Evolutionary conservation across 192 early-diverging fungal species (phyloP), one percentile per base, ranked within the genome.

Genomic region (Podila horticola): DNA sequence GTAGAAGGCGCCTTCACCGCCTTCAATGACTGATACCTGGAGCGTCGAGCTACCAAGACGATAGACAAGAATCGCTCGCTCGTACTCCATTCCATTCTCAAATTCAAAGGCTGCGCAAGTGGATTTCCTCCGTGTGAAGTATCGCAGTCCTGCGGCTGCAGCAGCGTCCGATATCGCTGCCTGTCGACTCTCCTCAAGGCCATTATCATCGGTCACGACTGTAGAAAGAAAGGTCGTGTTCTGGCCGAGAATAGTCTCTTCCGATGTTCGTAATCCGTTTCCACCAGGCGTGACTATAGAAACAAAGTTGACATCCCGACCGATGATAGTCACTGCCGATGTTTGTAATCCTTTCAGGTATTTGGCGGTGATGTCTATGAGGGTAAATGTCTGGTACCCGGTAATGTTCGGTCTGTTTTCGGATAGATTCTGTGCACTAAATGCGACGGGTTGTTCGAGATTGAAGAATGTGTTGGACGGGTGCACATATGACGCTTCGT

Each of bases 41-140:
- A 94, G 93, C 77, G 92, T 89, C 83, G 92, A 93, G 75, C 91
- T 92, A 58, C 94, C 93, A 50, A 95, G 84, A 76, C 93, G 93
- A 74, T 89, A 95, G 57, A 95, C 91, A 60, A 95, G 89, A 57
- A 94, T 87, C 72, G 91, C 89, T 51, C 84, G 85, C 82, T 92
- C 92, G 68, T 86, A 84, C 58, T 86, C 89, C 82, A 68, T 68
- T 3, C 10, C 36, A 30, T 60, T 19, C 24, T 59, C 26, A 4
- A 68, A 68, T 8, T 33, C 34, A 59, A 48, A 68, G 36, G 58
- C 28, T 33, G 57, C 52, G 33, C 4, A 33, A 58, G 4, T 5
- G 29, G 67, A 5, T 68, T 20, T 68, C 13, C 55, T 68, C 33
- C 0, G 30, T 38, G 4, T 20, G 66, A 4, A 52, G 0, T 4